Evolutionary conservation across 1,284 basidiomycete genomes (phyloP).

Genomic region (Peniophora sp.): DNA sequence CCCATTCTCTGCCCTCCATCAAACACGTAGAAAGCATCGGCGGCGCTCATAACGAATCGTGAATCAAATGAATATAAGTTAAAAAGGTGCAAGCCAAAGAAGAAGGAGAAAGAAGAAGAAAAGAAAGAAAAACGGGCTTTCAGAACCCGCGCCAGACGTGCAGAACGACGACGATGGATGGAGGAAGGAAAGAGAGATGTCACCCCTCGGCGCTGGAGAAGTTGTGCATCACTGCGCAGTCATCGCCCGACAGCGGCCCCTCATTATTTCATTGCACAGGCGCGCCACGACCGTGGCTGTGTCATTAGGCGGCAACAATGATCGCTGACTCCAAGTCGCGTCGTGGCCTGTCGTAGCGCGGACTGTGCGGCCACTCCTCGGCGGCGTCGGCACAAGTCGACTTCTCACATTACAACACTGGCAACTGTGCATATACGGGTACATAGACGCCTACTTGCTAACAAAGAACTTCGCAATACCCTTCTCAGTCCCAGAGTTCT

Average conservation of each 20-base stretch:
- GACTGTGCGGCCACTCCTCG: no score
- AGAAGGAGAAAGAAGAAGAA: slow-evolving; percentile 7
- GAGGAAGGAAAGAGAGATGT: neutral
- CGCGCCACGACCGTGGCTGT: neutral
- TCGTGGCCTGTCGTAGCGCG: no score
- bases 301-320: neutral
- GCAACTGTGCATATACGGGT: no score
- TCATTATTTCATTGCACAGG: neutral
- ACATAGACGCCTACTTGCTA: slow-evolving; percentile 20
- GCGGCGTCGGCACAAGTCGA: no score
- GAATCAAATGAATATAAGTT: slow-evolving; percentile 3
- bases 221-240: no score
- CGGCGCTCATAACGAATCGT: slow-evolving; percentile 8
- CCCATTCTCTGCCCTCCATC: neutral
- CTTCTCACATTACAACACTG: no score
- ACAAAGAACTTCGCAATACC: slow-evolving; percentile 78
- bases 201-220: no score
- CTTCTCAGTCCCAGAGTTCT: slow-evolving; percentile 11
- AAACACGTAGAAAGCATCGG: neutral
- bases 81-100: slow-evolving; percentile 6
- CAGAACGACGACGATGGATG: slow-evolving; percentile 3
- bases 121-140: neutral
- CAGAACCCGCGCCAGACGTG: neutral
- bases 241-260: neutral
- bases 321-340: neutral